Conservation (phyloP, 768 basidiomycete species). For the Lepiota subincarnata region DNA sequence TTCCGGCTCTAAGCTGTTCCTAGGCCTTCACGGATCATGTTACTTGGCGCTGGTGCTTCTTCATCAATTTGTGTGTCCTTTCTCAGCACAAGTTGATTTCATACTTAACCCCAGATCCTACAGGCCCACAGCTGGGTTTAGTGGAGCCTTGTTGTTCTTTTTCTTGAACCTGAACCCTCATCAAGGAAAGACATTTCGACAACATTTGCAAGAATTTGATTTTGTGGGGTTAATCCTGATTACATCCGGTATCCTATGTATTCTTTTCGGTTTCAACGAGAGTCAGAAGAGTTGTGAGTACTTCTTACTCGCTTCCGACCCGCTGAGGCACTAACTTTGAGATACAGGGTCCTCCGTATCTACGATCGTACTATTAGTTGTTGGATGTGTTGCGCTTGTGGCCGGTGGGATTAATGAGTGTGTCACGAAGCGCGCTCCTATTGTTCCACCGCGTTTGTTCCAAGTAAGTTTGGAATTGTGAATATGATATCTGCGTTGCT, state of each 20-base stretch:
- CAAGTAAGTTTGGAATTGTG: conserved; percentile 35
- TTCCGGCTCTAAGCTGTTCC: conserved; percentile 6
- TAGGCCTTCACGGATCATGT: conserved; percentile 71
- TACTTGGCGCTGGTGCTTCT: conserved; percentile 84
- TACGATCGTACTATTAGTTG: conserved; percentile 58
- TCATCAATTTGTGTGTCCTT: conserved; percentile 61
- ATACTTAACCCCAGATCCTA: neutral
- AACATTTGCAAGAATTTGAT: conserved; percentile 68
- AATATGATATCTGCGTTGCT: neutral
- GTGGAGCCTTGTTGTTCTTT: conserved; percentile 57
- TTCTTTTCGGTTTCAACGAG: conserved; percentile 71
- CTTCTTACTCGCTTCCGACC: neutral
- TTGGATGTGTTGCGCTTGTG: conserved; percentile 54
- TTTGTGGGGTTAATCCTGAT: conserved; percentile 64
- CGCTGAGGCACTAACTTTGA: neutral
- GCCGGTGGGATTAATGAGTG: conserved; percentile 53
- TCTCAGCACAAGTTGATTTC: neutral
- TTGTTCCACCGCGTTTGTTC: conserved; percentile 73
- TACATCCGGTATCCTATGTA: conserved; percentile 58
- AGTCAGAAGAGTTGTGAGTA: conserved; percentile 63
- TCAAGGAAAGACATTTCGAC: conserved; percentile 47
- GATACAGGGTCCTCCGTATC: conserved; percentile 50
- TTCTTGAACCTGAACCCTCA: conserved; percentile 82
- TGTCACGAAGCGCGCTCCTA: conserved; percentile 60
- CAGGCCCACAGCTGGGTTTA: conserved; percentile 72